Percentiles rank a stretch among this genome's conserved stretches.
Evolutionary conservation across 1,284 basidiomycete species (phyloP).

Genomic region (Stereum hirsutum): DNA sequence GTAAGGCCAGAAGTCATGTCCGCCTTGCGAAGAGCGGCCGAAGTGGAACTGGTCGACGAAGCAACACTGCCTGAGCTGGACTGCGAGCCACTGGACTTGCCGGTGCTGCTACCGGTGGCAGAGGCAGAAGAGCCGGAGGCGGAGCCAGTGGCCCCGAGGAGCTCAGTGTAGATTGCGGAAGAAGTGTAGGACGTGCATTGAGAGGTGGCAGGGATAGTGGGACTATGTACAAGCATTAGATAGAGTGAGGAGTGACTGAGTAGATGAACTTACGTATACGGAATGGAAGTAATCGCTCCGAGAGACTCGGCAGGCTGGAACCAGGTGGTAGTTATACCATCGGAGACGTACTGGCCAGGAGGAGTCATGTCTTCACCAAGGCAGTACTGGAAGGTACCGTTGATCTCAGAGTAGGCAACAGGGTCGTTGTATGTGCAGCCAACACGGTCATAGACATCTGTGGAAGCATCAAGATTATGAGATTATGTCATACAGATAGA

Average conservation of each 20-base stretch:
- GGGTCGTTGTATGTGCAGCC: slow-evolving; percentile 43
- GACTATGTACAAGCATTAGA: too few species aligned
- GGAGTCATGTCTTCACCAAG: slow-evolving; percentile 50
- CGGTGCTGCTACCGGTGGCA: not conserved
- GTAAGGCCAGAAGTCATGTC: too few species aligned
- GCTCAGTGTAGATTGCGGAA: slow-evolving; percentile 34
- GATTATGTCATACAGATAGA: too few species aligned
- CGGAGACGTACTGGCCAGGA: slow-evolving; percentile 43
- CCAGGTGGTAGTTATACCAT: slow-evolving; percentile 38
- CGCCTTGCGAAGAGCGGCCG: too few species aligned
- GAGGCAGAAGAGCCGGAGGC: not conserved
- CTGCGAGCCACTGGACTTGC: too few species aligned
- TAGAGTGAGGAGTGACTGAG: too few species aligned
- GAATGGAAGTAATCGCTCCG: slow-evolving; percentile 45
- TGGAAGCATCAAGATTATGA: too few species aligned
- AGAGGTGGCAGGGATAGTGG: slow-evolving; percentile 48
- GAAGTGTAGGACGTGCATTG: slow-evolving; percentile 54
- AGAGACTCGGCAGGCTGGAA: slow-evolving; percentile 52
- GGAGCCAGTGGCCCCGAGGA: not conserved
- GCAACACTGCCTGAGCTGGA: too few species aligned
- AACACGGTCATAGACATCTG: slow-evolving; percentile 39
- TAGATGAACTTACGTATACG: too few species aligned
- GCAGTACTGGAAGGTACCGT: slow-evolving; percentile 34
- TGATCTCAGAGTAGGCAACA: slow-evolving; percentile 24
- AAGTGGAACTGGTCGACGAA: too few species aligned